Evolutionary conservation across 306 rosid genomes (phyloP), one percentile per base, ranked within the genome.

Genomic region (Gastrolobium bilobum): DNA sequence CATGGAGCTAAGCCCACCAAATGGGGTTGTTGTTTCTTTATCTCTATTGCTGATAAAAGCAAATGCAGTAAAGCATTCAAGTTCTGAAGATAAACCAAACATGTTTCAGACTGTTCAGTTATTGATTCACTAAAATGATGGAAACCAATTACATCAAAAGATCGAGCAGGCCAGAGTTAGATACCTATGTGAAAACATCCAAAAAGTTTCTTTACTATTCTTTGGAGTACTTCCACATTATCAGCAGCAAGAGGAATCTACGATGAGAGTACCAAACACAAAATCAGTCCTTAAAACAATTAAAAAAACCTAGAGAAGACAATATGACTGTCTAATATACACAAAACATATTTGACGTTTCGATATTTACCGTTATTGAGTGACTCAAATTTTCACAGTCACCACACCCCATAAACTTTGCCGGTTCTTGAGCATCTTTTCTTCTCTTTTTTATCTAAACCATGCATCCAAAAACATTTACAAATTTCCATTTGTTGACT

Each of bases 301-400:
- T 44, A 52, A 58, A 71, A 62, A 70, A 37, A 68, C 70, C 48
- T 15, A 37, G 10, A 62, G 38, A 75, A 66, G 77, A 54, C 64
- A 69, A 39, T 61, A 66, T 13, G 13, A 46, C 48, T 34, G 42
- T 50, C n/a, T 26, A 76, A 57, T 15, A 79, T 71, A 60, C 52
- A 34, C 53, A 44, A 75, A 76, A 52, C 53, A 31, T 14, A 5
- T 43, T 14, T 72, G 54, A 79, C 71, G 67, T 66, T 53, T 79
- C 77, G 53, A 68, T 70, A 75, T 48, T 59, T 86, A 94, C 97
- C 93, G 92, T 91, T 7, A 85, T 34, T 4, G 99, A 94, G 84
- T 91, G 99, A 88, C 97, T 94, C 87, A 92, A 81, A 86, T 94
- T 94, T 86, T 94, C 97, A 83, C 97, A 94, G 74, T 92, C 97